Evolutionary conservation across 225 moss, liverwort and hornwort species (phyloP), one percentile per base, ranked within the genome.

Genomic region (Sphagnum contortum): DNA sequence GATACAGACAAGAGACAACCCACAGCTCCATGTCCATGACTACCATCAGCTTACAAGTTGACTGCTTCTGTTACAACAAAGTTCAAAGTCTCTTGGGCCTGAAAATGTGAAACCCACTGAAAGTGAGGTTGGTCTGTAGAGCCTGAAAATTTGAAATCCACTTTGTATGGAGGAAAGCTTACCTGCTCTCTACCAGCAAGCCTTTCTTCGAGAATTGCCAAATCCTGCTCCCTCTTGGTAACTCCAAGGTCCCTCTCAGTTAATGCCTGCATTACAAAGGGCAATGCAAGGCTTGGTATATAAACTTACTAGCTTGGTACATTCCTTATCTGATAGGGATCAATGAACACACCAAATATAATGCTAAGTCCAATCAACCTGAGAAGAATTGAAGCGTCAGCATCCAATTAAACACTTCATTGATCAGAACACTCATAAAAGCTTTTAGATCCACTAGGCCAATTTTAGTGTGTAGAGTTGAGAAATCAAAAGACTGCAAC

Each of bases 201-300:
- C 64, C 74, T 86, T 68, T 98, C 86, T 74, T 93, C 87, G 4
- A 69, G 66, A 13, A 93, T 71, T 2, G 82, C 47, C 46, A 86
- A 76, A 44, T 87, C 86, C 68, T 91, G 89, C 66, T 89, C 91
- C 66, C 84, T 99, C 67, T 79, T 87, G 48, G 75, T 64, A 3
- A 83, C 12, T 51, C 81, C 87, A 56, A 89, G 68, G 66, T 89
- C 89, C 64, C 84, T 72, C 65, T 84, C 77, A 66, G 85, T 75
- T 65, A 80, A 61, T 10, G 68, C 65, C 83, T 85, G 81, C 76
- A 72, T 47, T 29, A 29, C 29, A 29, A 29, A 29, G 29, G 29
- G 29, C 29, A 29, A 29, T 29, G 29, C 29, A 29, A 0, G 29
- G 29, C 1, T 29, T 29, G 29, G 29, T 29, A 29, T 1, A 29